phyloP scores from a whole-genome alignment of 176 grass and related monocot species.

The Neostapfia colusana region DNA sequence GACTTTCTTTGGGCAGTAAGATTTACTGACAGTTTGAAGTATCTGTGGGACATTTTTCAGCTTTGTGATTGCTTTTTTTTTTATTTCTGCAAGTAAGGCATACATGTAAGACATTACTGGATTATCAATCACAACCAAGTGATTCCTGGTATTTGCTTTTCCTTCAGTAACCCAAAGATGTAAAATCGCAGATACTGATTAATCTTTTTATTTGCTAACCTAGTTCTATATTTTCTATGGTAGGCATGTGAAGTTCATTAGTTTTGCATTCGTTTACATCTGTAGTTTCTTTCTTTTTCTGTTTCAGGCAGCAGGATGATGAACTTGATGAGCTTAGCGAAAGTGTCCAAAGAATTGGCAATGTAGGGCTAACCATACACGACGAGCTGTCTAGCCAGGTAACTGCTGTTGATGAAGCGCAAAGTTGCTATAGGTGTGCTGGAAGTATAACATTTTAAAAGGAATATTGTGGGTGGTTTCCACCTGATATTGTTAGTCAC shows the following conservation, averaged over 20 bases:
- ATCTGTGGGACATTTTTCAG: neutral
- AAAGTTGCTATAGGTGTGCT: neutral
- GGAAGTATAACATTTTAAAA: neutral
- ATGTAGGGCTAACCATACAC: constrained; percentile 96
- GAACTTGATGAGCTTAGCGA: constrained; percentile 91
- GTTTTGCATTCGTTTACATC: constrained; percentile 14
- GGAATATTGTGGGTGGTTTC: neutral
- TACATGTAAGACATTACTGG: neutral
- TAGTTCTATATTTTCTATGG: neutral
- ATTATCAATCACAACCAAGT: neutral
- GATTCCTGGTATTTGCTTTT: neutral
- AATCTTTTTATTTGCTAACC: neutral
- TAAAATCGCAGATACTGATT: neutral
- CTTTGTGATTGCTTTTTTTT: neutral
- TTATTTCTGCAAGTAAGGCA: neutral
- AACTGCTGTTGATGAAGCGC: neutral
- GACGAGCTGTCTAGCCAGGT: constrained; percentile 89
- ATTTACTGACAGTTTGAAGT: constrained; percentile 8
- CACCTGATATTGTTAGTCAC: neutral
- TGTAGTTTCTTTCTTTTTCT: neutral
- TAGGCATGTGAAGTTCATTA: neutral
- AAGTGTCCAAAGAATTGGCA: constrained; percentile 81
- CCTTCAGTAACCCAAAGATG: neutral
- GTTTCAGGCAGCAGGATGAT: constrained; percentile 88
- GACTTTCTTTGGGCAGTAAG: constrained; percentile 55